These are phyloP conservation scores for Cladosporium sp. DNA, from an alignment of 2,329 filamentous ascomycete species.

Conservation along the genomic window DNA sequence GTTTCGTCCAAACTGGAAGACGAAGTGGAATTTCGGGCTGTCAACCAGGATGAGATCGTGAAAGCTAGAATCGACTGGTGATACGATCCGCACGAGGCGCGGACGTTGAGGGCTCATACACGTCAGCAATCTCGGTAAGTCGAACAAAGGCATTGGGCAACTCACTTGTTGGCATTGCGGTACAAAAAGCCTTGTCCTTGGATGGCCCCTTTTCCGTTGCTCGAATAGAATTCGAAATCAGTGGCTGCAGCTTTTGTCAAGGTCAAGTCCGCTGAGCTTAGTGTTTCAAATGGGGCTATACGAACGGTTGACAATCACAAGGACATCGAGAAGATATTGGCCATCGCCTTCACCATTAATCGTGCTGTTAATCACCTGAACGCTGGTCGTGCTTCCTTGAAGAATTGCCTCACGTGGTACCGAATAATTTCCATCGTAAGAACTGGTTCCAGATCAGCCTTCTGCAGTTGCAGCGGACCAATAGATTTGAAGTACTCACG, in stretches of 20 bases:
- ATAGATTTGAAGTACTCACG: background rate
- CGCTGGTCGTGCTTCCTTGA: background rate
- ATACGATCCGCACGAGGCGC: background rate
- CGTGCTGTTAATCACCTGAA: background rate
- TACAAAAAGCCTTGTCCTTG: conserved; percentile 1
- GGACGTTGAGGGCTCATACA: background rate
- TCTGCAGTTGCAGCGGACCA: background rate
- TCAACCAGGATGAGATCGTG: background rate
- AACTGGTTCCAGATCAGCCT: background rate
- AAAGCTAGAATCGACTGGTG: background rate
- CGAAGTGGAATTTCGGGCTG: background rate
- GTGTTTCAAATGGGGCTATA: background rate
- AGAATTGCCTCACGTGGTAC: conserved; percentile 4
- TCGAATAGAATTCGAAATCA: conserved; percentile 3
- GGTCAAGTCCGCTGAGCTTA: background rate
- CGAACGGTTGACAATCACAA: background rate
- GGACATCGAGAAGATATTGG: background rate
- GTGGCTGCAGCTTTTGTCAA: background rate
- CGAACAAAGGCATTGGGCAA: background rate
- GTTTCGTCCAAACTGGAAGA: background rate
- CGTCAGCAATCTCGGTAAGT: background rate
- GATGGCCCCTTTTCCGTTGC: background rate
- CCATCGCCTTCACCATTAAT: conserved; percentile 1
- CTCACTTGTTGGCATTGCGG: background rate
- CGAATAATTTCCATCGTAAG: background rate